Base-by-base conservation (phyloP, 2,329 filamentous ascomycete genomes). In the Cladophialophora psammophila region DNA sequence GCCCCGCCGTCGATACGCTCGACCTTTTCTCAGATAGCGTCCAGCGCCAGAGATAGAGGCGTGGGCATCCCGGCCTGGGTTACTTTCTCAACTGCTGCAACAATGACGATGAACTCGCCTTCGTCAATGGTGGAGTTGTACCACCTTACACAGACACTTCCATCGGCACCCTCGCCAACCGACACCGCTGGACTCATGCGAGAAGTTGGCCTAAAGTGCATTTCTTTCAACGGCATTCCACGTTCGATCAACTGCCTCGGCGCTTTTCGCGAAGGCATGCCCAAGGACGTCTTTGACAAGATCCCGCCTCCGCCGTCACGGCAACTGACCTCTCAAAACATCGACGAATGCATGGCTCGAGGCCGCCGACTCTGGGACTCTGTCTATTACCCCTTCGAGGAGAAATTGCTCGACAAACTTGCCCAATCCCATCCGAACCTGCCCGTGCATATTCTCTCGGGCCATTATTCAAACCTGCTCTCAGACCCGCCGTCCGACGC, bases 71-170 rank as follows among this genome's bases (percentile, higher is more conserved):
- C 85, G 68, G 87, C 89, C 54, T 93, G 90, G 89, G 78, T 92
- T 15, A 85, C 87, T 15, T 79, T 91, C 42, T 88, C 90, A 89
- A 90, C 92, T 0, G 92, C 92, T 36, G 89, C 92, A 18, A 93
- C 91, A 1, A 91, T 94, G 81, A 95, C 92, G 0, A 88, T 95
- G 82, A 95, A 96, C 81, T 93, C 91, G 1, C 92, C 92, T 31
- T 90, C 91, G 65, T 90, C 91, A 2, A 66, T 74, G 50, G 34
- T 69, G 13, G 68, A 71, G 42, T 86, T 94, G 71, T 80, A 86
- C 3, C 79, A 85, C 26, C 85, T 94, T 12, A 89, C 88, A 79
- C 75, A 84, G 55, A 73, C 81, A 20, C 80, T 78, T 7, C 76
- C 78, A 3, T 69, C 75, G 10, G 66, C 74, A 7, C 71, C 72